A percentile compares a stretch with the other conserved stretches of the same genome.
Evolutionary conservation across 192 early-diverging fungal genomes (phyloP).

Genomic region (Coemansia sp.): DNA sequence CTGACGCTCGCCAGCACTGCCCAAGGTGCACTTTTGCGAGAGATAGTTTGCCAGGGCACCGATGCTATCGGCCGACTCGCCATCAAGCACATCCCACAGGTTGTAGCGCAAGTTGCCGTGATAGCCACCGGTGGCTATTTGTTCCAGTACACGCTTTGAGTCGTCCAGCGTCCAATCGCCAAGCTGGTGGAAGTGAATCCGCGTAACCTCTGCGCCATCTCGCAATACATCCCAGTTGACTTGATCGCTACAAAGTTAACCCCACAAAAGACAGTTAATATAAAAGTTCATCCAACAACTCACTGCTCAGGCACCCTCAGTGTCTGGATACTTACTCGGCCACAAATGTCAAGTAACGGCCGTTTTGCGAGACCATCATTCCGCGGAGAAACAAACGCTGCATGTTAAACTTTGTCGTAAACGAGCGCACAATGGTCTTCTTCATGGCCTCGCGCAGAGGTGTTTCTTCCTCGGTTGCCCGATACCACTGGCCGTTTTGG

Average conservation of each 20-base stretch:
- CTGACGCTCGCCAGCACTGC: conserved; percentile 11
- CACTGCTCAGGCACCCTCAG: not conserved
- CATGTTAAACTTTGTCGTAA: conserved; percentile 53
- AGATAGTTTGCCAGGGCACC: conserved; percentile 12
- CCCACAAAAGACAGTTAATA: no score
- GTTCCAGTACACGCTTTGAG: conserved; percentile 8
- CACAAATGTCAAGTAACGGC: conserved; percentile 34
- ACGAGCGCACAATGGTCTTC: conserved; percentile 35
- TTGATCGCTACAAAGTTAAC: conserved; percentile 26
- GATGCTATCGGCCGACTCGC: conserved; percentile 5
- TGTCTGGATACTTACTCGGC: conserved; percentile 14
- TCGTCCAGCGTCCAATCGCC: conserved; percentile 26
- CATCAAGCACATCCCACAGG: conserved; percentile 33
- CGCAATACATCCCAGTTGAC: conserved; percentile 24
- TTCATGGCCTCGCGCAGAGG: conserved; percentile 25
- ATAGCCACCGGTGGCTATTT: conserved; percentile 13
- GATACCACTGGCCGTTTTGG: conserved; percentile 9
- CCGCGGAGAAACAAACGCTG: conserved; percentile 31
- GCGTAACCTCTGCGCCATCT: conserved; percentile 29
- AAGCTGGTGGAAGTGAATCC: conserved; percentile 44
- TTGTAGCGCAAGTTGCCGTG: conserved; percentile 28
- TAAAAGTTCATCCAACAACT: not conserved
- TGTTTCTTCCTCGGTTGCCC: conserved; percentile 18
- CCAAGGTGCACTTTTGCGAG: conserved; percentile 6
- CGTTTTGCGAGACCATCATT: conserved; percentile 29